Base-by-base conservation (phyloP, 2,329 filamentous ascomycete species). In the Colletotrichum sansevieriae region DNA sequence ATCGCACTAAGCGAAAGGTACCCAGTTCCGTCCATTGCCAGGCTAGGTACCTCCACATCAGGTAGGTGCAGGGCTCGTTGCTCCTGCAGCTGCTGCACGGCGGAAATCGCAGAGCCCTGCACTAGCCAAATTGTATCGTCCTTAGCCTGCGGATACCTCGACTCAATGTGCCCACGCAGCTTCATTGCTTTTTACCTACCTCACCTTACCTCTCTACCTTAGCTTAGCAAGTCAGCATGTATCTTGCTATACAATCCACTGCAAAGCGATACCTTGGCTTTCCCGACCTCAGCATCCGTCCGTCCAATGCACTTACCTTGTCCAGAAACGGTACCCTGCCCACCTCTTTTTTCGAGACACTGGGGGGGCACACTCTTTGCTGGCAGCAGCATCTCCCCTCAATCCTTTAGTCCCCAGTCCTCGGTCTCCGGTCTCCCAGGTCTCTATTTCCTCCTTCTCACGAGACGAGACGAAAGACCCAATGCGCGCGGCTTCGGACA, bases 401-500 rank as follows among this genome's bases (percentile, higher is more conserved):
- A 46, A 18, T 41, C 25, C 25, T 25, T 25, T 2, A 25, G 25
- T 25, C 25, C 25, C 5, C 25, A 25, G 25, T 25, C 51, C 46
- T 51, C 22, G 20, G 43, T 58, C 52, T n/a, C 33, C 11, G 37
- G 29, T 44, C 29, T 41, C 10, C n/a, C 63, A 11, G 18, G 15
- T 63, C 39, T 35, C 41, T 20, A 29, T 29, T 29, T 33, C 13
- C 22, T 22, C n/a, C 18, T 12, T 37, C 18, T 12, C 29, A 52
- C 41, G 61, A 68, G 61, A 68, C 61, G 44, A 59, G 47, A 68
- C 61, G 61, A 37, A 12, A 51, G 33, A 33, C 35, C 56, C 62
- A 61, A 68, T 68, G 66, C 66, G 62, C 55, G 66, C 55, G 47
- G 49, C 49, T 65, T 49, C 55, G 46, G n/a, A 49, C 49, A 61